Percentiles rank a stretch among this genome's conserved stretches.
phyloP scores from a whole-genome alignment of 345 rosid species.

The Clausena lansium region DNA sequence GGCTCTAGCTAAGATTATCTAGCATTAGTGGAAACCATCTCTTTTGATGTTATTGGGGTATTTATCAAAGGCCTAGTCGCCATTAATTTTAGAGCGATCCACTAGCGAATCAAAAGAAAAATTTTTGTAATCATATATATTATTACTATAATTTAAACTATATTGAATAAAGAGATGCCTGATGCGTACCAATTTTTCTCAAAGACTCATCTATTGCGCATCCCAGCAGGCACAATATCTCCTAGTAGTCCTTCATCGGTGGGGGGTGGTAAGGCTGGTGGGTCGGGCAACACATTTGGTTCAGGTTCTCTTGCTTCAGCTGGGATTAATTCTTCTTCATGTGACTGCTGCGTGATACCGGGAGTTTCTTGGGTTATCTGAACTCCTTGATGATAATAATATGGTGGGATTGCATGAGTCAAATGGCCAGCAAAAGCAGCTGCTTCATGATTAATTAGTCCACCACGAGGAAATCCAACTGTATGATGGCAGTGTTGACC shows the following conservation, averaged over 20 bases:
- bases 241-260: slow-evolving; percentile 80
- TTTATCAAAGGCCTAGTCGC: neutral
- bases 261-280: slow-evolving; percentile 26
- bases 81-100: neutral
- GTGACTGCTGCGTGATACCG: slow-evolving; percentile 22
- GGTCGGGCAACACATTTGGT: slow-evolving; percentile 9
- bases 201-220: slow-evolving; percentile 50
- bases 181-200: slow-evolving; percentile 25
- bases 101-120: neutral
- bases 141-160: neutral
- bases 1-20: neutral
- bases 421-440: slow-evolving; percentile 39
- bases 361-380: slow-evolving; percentile 42
- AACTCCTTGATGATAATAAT: slow-evolving; percentile 38
- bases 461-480: slow-evolving; percentile 77
- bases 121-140: neutral
- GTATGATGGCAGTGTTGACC: slow-evolving; percentile 98
- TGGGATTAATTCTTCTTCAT: neutral
- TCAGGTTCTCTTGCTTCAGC: slow-evolving; percentile 25
- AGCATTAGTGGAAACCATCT: slow-evolving; percentile 2
- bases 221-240: slow-evolving; percentile 79
- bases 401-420: slow-evolving; percentile 48
- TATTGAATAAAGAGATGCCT: slow-evolving; percentile 1
- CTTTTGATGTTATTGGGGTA: slow-evolving; percentile 7
- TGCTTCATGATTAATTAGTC: slow-evolving; percentile 56